Conservation (phyloP, 208 protist species). For the Leishmania lainsoni region DNA sequence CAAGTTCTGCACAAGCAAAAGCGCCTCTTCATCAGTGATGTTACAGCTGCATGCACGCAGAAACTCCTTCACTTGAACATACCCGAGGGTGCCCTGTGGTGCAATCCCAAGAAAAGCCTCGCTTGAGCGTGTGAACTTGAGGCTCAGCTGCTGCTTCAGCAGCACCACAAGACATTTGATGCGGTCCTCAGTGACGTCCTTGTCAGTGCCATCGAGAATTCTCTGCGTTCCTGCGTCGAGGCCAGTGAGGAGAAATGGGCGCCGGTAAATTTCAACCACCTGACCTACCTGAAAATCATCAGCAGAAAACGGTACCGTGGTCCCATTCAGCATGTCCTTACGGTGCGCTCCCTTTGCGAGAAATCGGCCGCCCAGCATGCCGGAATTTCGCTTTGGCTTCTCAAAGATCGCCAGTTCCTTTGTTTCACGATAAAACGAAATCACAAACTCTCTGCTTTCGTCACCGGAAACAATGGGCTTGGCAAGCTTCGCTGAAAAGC, state of each 20-base stretch:
- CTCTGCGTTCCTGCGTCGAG: slow-evolving; percentile 72
- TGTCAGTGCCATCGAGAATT: slow-evolving; percentile 72
- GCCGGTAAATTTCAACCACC: slow-evolving; percentile 70
- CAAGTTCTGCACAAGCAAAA: slow-evolving; percentile 79
- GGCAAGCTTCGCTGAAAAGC: slow-evolving; percentile 68
- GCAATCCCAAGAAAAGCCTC: slow-evolving; percentile 81
- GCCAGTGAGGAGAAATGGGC: slow-evolving; percentile 72
- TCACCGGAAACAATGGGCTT: slow-evolving; percentile 75
- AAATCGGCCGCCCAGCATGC: slow-evolving; percentile 91
- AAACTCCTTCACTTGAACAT: slow-evolving; percentile 82
- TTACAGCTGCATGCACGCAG: slow-evolving; percentile 80
- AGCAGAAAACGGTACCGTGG: slow-evolving; percentile 60
- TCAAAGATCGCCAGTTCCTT: slow-evolving; percentile 90
- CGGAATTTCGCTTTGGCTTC: slow-evolving; percentile 79
- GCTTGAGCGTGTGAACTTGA: slow-evolving; percentile 72
- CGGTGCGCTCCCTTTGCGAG: slow-evolving; percentile 78
- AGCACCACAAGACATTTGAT: slow-evolving; percentile 75
- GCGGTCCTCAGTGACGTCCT: slow-evolving; percentile 52
- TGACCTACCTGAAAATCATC: slow-evolving; percentile 81
- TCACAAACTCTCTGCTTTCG: slow-evolving; percentile 80
- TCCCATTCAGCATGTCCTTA: slow-evolving; percentile 70
- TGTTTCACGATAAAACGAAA: slow-evolving; percentile 90
- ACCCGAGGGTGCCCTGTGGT: slow-evolving; percentile 76
- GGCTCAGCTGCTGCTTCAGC: slow-evolving; percentile 81
- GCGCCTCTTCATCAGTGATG: slow-evolving; percentile 82